A percentile compares a stretch with the other conserved stretches of the same genome.
Conservation (phyloP, 2,329 filamentous ascomycete genomes). For the Talaromyces sp. region DNA sequence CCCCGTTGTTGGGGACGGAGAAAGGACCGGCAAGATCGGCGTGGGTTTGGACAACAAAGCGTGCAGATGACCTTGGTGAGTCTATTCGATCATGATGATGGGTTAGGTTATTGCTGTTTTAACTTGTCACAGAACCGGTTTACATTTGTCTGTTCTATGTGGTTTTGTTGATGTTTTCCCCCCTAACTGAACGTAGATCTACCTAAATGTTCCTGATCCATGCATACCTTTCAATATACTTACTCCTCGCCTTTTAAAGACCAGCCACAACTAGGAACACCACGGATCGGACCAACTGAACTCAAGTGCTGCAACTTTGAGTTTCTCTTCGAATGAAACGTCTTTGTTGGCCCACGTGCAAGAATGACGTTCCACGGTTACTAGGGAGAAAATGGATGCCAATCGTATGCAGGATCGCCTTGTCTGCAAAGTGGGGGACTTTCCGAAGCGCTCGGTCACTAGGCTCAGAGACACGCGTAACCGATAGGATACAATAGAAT, state of each 20-base stretch:
- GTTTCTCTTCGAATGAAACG: background rate
- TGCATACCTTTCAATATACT: too few relatives aligned
- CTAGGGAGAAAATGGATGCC: slow-evolving; percentile 16
- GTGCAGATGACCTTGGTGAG: too few relatives aligned
- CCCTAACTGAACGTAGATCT: too few relatives aligned
- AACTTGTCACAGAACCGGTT: too few relatives aligned
- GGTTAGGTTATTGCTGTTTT: too few relatives aligned
- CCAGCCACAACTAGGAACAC: background rate
- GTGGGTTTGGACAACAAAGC: background rate
- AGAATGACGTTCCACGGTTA: slow-evolving; percentile 8
- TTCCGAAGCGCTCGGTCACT: slow-evolving; percentile 18
- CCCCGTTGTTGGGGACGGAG: background rate
- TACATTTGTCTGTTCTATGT: too few relatives aligned
- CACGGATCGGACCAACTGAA: too few relatives aligned
- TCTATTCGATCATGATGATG: too few relatives aligned
- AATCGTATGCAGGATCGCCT: slow-evolving; percentile 14
- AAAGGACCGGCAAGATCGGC: slow-evolving; percentile 17
- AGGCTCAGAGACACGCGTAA: slow-evolving; percentile 7
- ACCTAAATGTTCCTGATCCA: background rate
- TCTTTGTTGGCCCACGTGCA: slow-evolving; percentile 16
- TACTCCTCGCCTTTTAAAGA: too few relatives aligned
- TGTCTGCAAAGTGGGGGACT: slow-evolving; percentile 19
- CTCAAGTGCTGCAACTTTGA: too few relatives aligned
- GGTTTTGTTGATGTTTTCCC: too few relatives aligned
- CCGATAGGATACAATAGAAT: background rate